These are phyloP conservation scores for Rhynchospora pubera DNA, from an alignment of 176 grass and related monocot genomes.

Conservation along the genomic window DNA sequence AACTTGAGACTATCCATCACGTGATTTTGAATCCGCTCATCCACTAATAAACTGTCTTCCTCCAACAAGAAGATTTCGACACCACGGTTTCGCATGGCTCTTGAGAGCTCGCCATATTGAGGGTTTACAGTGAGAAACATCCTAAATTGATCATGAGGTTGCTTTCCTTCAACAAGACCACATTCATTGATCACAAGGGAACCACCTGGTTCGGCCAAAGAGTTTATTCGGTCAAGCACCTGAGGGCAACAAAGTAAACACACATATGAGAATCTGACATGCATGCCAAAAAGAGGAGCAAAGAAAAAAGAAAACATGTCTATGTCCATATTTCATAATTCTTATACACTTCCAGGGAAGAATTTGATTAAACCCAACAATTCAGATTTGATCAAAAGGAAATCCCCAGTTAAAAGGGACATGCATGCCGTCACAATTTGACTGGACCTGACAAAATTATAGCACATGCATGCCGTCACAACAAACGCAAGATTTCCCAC, in stretches of 20 bases:
- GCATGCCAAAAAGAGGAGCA: background rate
- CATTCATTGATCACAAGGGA: conserved; percentile 87
- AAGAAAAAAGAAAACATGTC: background rate
- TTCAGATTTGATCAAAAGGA: background rate
- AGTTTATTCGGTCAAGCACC: conserved; percentile 97
- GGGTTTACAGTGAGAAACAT: conserved; percentile 96
- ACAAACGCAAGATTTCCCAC: background rate
- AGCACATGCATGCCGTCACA: background rate
- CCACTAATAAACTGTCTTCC: conserved; percentile 26
- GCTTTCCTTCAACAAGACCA: conserved; percentile 76
- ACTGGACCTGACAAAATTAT: background rate
- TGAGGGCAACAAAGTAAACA: conserved; percentile 29
- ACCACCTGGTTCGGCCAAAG: conserved; percentile 82
- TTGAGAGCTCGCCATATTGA: conserved; percentile 83
- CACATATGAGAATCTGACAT: background rate
- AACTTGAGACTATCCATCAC: conserved; percentile 28
- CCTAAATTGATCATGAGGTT: conserved; percentile 59
- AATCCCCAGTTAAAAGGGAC: background rate
- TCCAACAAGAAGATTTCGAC: conserved; percentile 76
- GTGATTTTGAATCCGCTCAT: conserved; percentile 10
- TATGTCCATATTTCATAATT: background rate
- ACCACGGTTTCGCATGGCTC: conserved; percentile 92
- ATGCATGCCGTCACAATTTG: too few relatives aligned
- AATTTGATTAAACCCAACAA: background rate
- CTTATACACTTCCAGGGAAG: background rate